These are phyloP conservation scores for Beauveria australis DNA, from an alignment of 2,329 filamentous ascomycete species.

Conservation along the genomic window DNA sequence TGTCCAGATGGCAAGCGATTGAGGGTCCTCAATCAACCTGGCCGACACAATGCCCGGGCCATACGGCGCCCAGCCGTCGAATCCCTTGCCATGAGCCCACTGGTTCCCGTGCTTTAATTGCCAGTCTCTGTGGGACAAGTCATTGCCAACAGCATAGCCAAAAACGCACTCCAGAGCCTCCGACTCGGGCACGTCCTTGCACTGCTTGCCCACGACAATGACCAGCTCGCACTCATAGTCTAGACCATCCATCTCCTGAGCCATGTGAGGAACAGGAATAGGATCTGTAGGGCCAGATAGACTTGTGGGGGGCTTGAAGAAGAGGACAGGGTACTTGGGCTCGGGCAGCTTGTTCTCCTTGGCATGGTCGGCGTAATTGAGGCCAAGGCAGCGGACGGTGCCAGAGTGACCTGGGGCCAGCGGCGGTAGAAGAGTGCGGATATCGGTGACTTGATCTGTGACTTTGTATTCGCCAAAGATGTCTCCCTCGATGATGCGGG, in stretches of 20 bases:
- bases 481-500: slow-evolving; percentile 54
- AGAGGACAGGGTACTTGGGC: slow-evolving; percentile 64
- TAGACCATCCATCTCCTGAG: slow-evolving; percentile 56
- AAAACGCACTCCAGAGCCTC: slow-evolving; percentile 64
- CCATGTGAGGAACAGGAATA: slow-evolving; percentile 57
- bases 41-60: slow-evolving; percentile 62
- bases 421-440: slow-evolving; percentile 52
- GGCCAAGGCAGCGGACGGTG: slow-evolving; percentile 60
- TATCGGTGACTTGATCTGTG: slow-evolving; percentile 51
- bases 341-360: slow-evolving; percentile 61
- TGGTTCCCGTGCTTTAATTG: slow-evolving; percentile 61
- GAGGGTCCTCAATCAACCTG: slow-evolving; percentile 47
- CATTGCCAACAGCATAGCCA: slow-evolving; percentile 68
- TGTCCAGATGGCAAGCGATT: slow-evolving; percentile 47
- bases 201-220: slow-evolving; percentile 60
- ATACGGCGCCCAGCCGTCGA: slow-evolving; percentile 67
- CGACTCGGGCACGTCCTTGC: slow-evolving; percentile 54
- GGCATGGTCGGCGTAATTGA: slow-evolving; percentile 67
- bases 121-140: slow-evolving; percentile 75
- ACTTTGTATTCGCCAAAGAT: slow-evolving; percentile 58
- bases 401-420: slow-evolving; percentile 53
- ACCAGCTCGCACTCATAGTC: slow-evolving; percentile 80
- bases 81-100: slow-evolving; percentile 66
- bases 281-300: slow-evolving; percentile 56
- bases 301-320: slow-evolving; percentile 55